Percentiles rank a stretch among this genome's conserved stretches.
phyloP scores from a whole-genome alignment of 768 basidiomycete genomes.

The Russula emetica region DNA sequence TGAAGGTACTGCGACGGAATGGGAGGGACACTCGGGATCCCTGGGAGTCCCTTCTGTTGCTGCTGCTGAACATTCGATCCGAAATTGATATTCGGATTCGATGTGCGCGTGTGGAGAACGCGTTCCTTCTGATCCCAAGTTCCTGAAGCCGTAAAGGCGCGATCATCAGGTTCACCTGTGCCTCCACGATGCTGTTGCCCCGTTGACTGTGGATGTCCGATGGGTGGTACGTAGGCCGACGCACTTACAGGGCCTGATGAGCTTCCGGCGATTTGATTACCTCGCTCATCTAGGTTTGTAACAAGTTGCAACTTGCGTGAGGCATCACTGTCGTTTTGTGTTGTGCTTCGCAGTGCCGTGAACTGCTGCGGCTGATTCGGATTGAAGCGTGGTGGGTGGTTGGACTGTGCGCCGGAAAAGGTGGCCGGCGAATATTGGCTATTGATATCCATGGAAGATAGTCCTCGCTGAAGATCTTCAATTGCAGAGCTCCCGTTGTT shows the following conservation, averaged over 20 bases:
- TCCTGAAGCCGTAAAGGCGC: constrained; percentile 38
- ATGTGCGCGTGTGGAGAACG: constrained; percentile 49
- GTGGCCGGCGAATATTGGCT: constrained; percentile 34
- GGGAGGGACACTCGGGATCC: constrained; percentile 62
- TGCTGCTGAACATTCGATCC: constrained; percentile 41
- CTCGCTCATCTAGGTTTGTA: constrained; percentile 64
- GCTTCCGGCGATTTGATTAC: constrained; percentile 44
- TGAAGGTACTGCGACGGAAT: constrained; percentile 67
- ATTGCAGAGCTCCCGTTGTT: constrained; percentile 41
- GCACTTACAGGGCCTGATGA: constrained; percentile 48
- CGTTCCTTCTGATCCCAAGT: constrained; percentile 69
- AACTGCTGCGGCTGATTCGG: constrained; percentile 39
- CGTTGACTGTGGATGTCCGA: constrained; percentile 38
- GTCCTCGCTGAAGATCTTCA: constrained; percentile 73
- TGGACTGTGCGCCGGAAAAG: constrained; percentile 45
- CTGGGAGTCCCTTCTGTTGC: constrained; percentile 33
- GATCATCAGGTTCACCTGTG: constrained; percentile 33
- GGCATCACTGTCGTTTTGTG: constrained; percentile 38
- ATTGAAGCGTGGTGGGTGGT: constrained; percentile 69
- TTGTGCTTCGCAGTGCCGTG: constrained; percentile 41
- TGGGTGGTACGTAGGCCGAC: constrained; percentile 43
- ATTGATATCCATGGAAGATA: constrained; percentile 62
- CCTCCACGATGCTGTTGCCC: constrained; percentile 31
- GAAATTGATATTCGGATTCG: constrained; percentile 68
- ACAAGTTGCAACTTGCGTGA: constrained; percentile 51